phyloP scores from a whole-genome alignment of 2,329 filamentous ascomycete genomes.

The Bipolaris cookei region DNA sequence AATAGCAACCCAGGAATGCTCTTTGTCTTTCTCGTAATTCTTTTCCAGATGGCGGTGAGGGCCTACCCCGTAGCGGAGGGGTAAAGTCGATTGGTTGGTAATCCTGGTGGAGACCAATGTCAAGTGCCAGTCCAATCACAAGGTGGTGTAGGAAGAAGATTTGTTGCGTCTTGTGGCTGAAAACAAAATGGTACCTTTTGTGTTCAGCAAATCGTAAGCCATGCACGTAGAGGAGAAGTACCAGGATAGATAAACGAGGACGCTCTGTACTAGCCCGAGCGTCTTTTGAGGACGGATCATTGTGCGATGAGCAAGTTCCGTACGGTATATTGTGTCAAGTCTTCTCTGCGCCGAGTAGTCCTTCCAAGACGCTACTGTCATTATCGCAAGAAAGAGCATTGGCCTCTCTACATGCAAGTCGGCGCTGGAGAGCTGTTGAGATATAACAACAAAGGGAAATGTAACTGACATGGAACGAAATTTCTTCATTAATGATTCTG shows the following conservation, averaged over 20 bases:
- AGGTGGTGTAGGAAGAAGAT: constrained; percentile 43
- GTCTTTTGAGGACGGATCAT: constrained; percentile 39
- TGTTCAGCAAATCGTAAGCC: constrained; percentile 5
- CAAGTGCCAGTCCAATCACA: constrained; percentile 40
- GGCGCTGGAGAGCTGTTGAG: constrained; percentile 16
- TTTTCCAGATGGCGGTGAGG: constrained; percentile 16
- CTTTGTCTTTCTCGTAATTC: constrained; percentile 39
- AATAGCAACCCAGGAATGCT: constrained; percentile 45
- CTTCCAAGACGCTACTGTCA: constrained; percentile 38
- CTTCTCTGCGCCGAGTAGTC: constrained; percentile 34
- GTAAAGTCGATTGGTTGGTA: constrained; percentile 25
- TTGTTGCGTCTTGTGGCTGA: constrained; percentile 46
- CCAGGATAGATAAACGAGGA: constrained; percentile 46
- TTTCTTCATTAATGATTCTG: constrained; percentile 33
- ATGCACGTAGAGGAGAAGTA: constrained; percentile 3
- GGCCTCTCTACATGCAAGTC: constrained; percentile 34
- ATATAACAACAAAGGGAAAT: constrained; percentile 42
- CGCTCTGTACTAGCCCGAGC: constrained; percentile 41
- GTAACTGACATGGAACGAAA: constrained; percentile 28
- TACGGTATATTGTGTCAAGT: constrained; percentile 38
- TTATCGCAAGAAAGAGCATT: constrained; percentile 43
- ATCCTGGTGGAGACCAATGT: constrained; percentile 38
- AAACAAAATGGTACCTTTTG: constrained; percentile 44
- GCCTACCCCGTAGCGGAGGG: constrained; percentile 16
- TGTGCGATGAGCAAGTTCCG: constrained; percentile 42